Evolutionary conservation across 2,329 filamentous ascomycete genomes (phyloP), one percentile per base, ranked within the genome.

Genomic region (Sclerotinia trifoliorum): DNA sequence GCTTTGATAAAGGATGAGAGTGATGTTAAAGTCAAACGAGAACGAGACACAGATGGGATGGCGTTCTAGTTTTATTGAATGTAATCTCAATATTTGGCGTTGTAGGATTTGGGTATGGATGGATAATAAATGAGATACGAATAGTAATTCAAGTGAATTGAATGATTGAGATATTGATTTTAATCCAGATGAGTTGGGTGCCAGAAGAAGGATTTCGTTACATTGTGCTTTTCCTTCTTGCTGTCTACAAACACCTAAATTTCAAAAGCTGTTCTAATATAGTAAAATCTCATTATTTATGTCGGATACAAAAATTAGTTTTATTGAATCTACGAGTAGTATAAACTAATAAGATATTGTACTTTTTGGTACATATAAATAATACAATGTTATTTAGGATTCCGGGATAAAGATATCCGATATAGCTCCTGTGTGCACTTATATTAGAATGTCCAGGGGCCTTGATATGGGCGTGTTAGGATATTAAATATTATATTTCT

Each of bases 1-100:
- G 85, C 82, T 0, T 79, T 99, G 67, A 84, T 97, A 78, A 94
- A 90, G 78, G 94, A 96, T 69, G 89, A 91, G 74, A 83, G 83
- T 71, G 88, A 83, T 67, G 78, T 81, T 29, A 78, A 76, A 39
- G 79, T 80, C 11, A 86, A 86, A 75, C 78, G 83, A 68, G 83
- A 85, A 73, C 77, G 87, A 39, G 71, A 69, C 46, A 75, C 76
- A 24, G 80, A 89, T 76, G 80, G 80, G 8, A 90, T 91, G 87
- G 88, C 90, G 70, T 91, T 90, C 78, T 91, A 77, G 8, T 5
- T 2, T 62, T 39, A 17, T 39, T 35, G 58, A 49, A 46, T 17
- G 44, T 5, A 29, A 63, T 39, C 35, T 48, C 11, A 44, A 49
- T 55, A 11, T n/a, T 44, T 55, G 62, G 32, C 51, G n/a, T 52